Conservation (phyloP, 2,329 filamentous ascomycete species). For the Xylariaceae sp. region DNA sequence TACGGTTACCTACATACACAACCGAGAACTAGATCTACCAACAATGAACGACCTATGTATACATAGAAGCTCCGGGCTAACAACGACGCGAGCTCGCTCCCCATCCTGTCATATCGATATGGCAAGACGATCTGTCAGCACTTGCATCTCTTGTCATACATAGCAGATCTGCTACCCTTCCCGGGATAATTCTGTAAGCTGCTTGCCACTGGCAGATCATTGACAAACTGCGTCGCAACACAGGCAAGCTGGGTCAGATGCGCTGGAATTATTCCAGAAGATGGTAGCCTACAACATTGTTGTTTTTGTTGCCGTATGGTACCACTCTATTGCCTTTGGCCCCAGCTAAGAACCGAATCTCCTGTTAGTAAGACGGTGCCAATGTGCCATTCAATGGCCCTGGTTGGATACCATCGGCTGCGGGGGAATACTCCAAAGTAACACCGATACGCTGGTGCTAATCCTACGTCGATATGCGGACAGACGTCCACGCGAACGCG, state of each 20-base stretch:
- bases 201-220: slow-evolving; percentile 18
- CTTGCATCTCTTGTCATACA: slow-evolving; percentile 8
- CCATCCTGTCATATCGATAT: slow-evolving; percentile 9
- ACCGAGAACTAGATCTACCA: slow-evolving; percentile 27
- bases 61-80: slow-evolving; percentile 8
- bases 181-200: slow-evolving; percentile 29
- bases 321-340: background rate
- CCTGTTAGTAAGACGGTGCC: background rate
- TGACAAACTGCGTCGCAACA: slow-evolving; percentile 14
- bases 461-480: slow-evolving; percentile 26
- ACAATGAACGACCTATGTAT: slow-evolving; percentile 21
- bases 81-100: slow-evolving; percentile 8
- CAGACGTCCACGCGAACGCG: slow-evolving; percentile 6
- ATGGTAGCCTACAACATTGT: slow-evolving; percentile 14
- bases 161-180: slow-evolving; percentile 26
- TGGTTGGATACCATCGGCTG: slow-evolving; percentile 29
- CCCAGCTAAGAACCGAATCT: background rate
- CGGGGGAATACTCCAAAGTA: slow-evolving; percentile 38
- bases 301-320: slow-evolving; percentile 19
- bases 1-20: slow-evolving; percentile 32
- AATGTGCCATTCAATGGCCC: slow-evolving; percentile 17
- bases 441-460: slow-evolving; percentile 34
- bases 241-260: slow-evolving; percentile 4
- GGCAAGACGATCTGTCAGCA: slow-evolving; percentile 15
- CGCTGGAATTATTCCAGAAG: slow-evolving; percentile 27